These are phyloP conservation scores for Scedosporium apiospermum DNA, from an alignment of 2,329 filamentous ascomycete genomes.

Conservation along the genomic window DNA sequence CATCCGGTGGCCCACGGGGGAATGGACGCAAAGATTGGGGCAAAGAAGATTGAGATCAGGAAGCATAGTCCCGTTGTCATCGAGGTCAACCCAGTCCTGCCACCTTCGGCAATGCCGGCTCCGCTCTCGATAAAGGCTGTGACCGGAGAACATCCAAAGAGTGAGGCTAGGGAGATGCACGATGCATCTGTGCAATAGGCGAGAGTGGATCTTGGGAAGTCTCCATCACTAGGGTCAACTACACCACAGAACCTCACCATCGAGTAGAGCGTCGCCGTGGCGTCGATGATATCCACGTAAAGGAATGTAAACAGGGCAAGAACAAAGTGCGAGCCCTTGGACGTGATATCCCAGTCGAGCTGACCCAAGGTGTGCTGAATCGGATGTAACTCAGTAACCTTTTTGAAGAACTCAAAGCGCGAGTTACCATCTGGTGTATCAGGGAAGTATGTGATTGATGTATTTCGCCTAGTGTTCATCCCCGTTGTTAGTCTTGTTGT, in stretches of 20 bases:
- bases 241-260: slow-evolving; percentile 79
- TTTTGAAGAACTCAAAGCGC: slow-evolving; percentile 63
- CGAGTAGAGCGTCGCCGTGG: slow-evolving; percentile 77
- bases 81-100: slow-evolving; percentile 74
- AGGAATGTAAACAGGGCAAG: slow-evolving; percentile 67
- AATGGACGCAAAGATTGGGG: slow-evolving; percentile 82
- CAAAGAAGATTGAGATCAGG: slow-evolving; percentile 81
- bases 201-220: slow-evolving; percentile 77
- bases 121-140: slow-evolving; percentile 86
- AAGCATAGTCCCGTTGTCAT: slow-evolving; percentile 74
- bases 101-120: slow-evolving; percentile 81
- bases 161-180: slow-evolving; percentile 65
- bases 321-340: slow-evolving; percentile 51
- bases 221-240: slow-evolving; percentile 72
- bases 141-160: slow-evolving; percentile 71
- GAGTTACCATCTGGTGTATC: slow-evolving; percentile 53
- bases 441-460: slow-evolving; percentile 65
- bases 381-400: slow-evolving; percentile 62
- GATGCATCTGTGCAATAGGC: slow-evolving; percentile 80
- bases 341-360: slow-evolving; percentile 55
- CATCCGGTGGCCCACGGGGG: slow-evolving; percentile 79
- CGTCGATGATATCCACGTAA: slow-evolving; percentile 84
- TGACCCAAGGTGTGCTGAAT: slow-evolving; percentile 53
- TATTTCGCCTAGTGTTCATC: slow-evolving; percentile 40
- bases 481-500: not conserved